Evolutionary conservation across 164 flowering plant species (phyloP), one percentile per base, ranked within the genome.

Genomic region (Nelumbo lutea): DNA sequence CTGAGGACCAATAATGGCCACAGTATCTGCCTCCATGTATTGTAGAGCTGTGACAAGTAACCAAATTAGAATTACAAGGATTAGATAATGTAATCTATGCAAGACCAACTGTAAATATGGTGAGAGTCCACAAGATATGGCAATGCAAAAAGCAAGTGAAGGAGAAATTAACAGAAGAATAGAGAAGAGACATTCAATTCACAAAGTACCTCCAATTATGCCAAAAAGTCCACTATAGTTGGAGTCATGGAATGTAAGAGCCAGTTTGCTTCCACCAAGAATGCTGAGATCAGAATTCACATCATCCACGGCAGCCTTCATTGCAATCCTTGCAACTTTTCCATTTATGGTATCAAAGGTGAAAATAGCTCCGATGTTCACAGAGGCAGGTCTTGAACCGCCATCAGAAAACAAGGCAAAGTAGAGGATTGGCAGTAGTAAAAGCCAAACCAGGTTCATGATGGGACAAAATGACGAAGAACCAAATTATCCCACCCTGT

Each of bases 351-450:
- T 74, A 59, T 57, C 53, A 40, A 84, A 64, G 2, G 89, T 66
- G 67, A 86, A 87, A 5, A 89, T 85, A 48, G 90, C 86, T 53
- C 96, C 96, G 72, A 90, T 78, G 50, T 81, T 81, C 45, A 88
- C 75, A 8, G 58, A 71, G 5, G 70, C 75, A 27, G 78, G 71
- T 55, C 74, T 76, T 39, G 76, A 60, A 39, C 60, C 68, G 41
- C 67, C 76, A 56, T 48, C 56, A 1, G 72, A 66, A 27, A 41
- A 42, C 59, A 53, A 69, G 63, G 60, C 67, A 27, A 48, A 59
- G 61, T 11, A 66, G 52, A 74, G 8, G 57, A 71, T 7, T 14
- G 9, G 65, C 6, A 73, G 50, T 10, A 64, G 40, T 40, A 74
- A 27, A 56, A 71, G 3, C 71, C 67, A 68, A 61, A 59, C 56